Conservation (phyloP, 371 early-diverging fungal species). For the Gilbertella persicaria region DNA sequence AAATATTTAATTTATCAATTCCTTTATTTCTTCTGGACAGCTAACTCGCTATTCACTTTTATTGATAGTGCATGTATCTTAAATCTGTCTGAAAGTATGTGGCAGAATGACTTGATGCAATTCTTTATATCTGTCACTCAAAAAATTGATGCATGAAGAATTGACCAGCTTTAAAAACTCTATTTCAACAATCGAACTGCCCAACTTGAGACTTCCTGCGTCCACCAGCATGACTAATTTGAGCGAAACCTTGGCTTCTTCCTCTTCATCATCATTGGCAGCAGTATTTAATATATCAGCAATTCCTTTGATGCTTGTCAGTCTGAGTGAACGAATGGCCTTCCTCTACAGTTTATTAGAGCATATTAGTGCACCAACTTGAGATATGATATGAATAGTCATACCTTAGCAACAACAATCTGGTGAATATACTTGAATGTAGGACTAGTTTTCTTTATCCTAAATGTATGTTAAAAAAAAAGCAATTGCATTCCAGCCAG, state of each 20-base stretch:
- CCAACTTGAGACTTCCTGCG: neutral
- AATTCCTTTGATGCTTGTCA: neutral
- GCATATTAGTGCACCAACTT: too few relatives aligned
- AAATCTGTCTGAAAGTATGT: neutral
- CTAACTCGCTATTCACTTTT: neutral
- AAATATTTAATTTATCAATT: constrained; percentile 4
- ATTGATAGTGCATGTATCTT: neutral
- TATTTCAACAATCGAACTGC: constrained; percentile 1
- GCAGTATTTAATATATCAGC: too few relatives aligned
- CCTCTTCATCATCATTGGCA: neutral
- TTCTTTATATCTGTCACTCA: constrained; percentile 1
- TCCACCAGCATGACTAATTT: constrained; percentile 2
- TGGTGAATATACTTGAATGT: constrained; percentile 1
- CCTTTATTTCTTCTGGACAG: neutral
- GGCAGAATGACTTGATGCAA: constrained; percentile 5
- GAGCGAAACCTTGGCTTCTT: constrained; percentile 1
- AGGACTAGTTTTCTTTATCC: constrained; percentile 1
- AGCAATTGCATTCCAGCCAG: constrained; percentile 4
- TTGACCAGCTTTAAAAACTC: constrained; percentile 3
- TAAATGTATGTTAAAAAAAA: constrained; percentile 4
- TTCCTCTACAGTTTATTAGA: too few relatives aligned
- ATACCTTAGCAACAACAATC: neutral
- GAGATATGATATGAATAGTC: neutral
- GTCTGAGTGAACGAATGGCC: too few relatives aligned
- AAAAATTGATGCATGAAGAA: constrained; percentile 9